Conservation (phyloP, 768 basidiomycete genomes). For the Pisolithus sp. region DNA sequence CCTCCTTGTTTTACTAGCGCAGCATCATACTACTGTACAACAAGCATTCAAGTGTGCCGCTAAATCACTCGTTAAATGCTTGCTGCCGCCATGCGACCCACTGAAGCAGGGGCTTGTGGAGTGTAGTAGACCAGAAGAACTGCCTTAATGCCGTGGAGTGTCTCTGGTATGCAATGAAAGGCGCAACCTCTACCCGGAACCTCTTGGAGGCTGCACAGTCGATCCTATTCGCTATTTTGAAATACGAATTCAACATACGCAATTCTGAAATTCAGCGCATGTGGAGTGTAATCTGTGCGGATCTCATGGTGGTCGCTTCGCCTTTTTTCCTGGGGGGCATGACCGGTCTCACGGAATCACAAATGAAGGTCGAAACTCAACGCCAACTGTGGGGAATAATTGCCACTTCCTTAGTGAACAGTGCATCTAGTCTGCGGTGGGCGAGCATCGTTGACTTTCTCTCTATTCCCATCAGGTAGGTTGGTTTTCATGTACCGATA, state of each 20-base stretch:
- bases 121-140: conserved; percentile 26
- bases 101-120: conserved; percentile 17
- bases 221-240: conserved; percentile 42
- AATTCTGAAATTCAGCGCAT: conserved; percentile 31
- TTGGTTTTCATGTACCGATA: not conserved
- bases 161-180: conserved; percentile 48
- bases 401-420: conserved; percentile 28
- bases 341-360: conserved; percentile 22
- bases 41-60: conserved; percentile 31
- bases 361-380: conserved; percentile 11
- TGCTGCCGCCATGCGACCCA: conserved; percentile 13
- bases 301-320: conserved; percentile 38
- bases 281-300: conserved; percentile 47
- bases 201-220: conserved; percentile 40
- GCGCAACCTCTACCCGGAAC: conserved; percentile 37
- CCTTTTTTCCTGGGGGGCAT: conserved; percentile 35
- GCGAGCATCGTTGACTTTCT: conserved; percentile 40
- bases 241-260: conserved; percentile 34
- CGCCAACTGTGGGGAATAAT: conserved; percentile 45
- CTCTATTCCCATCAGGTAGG: conserved; percentile 43
- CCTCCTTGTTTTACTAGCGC: conserved; percentile 39
- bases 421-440: conserved; percentile 29
- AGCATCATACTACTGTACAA: conserved; percentile 30
- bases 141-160: conserved; percentile 36
- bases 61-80: conserved; percentile 31